Evolutionary conservation across 2,329 filamentous ascomycete species (phyloP).

Genomic region (Iodosphaeria phyllophila): DNA sequence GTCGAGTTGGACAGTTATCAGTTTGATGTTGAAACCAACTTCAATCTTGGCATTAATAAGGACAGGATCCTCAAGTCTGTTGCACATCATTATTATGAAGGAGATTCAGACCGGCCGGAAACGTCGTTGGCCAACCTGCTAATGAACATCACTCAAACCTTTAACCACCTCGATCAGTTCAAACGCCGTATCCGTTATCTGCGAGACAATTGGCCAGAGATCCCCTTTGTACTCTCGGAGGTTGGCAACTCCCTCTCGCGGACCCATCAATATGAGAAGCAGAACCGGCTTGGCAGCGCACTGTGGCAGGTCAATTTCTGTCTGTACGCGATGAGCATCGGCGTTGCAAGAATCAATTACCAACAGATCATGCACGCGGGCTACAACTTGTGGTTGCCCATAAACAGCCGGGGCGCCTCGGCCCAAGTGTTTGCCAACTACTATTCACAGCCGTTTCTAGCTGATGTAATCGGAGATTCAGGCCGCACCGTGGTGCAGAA

Average conservation of each 20-base stretch:
- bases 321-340: conserved; percentile 16
- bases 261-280: conserved; percentile 14
- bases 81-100: conserved; percentile 20
- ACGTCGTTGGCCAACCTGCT: conserved; percentile 11
- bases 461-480: conserved; percentile 16
- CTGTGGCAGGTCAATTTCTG: conserved; percentile 19
- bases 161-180: conserved; percentile 12
- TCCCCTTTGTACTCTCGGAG: conserved; percentile 16
- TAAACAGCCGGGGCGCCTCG: conserved; percentile 9
- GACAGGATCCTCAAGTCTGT: conserved; percentile 15
- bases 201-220: conserved; percentile 11
- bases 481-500: conserved; percentile 11
- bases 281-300: conserved; percentile 15
- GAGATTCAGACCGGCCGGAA: conserved; percentile 11
- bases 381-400: conserved; percentile 13
- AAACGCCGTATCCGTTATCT: conserved; percentile 14
- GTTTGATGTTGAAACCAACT: conserved; percentile 12
- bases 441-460: conserved; percentile 18
- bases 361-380: conserved; percentile 18
- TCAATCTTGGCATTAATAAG: conserved; percentile 15
- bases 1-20: conserved; percentile 8
- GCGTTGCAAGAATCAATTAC: conserved; percentile 16
- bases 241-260: conserved; percentile 16
- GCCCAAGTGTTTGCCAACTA: conserved; percentile 17
- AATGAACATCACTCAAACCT: conserved; percentile 12